Conservation (phyloP, 192 early-diverging fungal species). For the Linnemannia exigua region DNA sequence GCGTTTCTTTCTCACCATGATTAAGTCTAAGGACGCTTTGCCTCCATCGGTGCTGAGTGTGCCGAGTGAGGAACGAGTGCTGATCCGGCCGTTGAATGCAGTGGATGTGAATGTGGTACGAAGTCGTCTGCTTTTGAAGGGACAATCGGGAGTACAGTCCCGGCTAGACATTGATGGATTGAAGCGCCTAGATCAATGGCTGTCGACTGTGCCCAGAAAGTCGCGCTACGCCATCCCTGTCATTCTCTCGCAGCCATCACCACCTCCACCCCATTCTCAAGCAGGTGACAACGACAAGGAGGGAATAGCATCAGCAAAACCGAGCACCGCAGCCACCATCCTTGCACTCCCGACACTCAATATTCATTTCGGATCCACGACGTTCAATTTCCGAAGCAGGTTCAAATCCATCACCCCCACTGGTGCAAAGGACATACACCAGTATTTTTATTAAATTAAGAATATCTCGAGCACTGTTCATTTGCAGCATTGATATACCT, state of each 20-base stretch:
- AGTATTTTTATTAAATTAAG: neutral
- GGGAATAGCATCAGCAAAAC: neutral
- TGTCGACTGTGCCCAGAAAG: slow-evolving; percentile 21
- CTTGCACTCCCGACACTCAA: slow-evolving; percentile 32
- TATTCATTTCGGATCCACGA: slow-evolving; percentile 1
- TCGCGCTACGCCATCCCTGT: slow-evolving; percentile 31
- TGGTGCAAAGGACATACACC: neutral
- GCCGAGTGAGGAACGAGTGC: neutral
- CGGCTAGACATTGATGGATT: neutral
- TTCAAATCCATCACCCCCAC: slow-evolving; percentile 29
- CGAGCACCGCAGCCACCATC: neutral
- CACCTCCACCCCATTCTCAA: neutral
- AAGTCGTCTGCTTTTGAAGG: neutral
- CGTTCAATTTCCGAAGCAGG: neutral
- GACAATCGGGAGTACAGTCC: too few relatives aligned
- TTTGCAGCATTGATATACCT: too few relatives aligned
- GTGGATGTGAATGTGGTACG: neutral
- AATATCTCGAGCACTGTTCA: too few relatives aligned
- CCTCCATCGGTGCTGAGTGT: neutral
- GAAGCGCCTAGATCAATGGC: slow-evolving; percentile 12
- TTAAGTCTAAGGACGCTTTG: neutral
- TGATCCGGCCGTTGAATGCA: slow-evolving; percentile 18
- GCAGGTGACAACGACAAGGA: neutral
- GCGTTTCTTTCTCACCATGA: slow-evolving; percentile 35
- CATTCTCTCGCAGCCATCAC: neutral